Evolutionary conservation across 345 rosid species (phyloP).

Genomic region (Lenwebbia sp.): DNA sequence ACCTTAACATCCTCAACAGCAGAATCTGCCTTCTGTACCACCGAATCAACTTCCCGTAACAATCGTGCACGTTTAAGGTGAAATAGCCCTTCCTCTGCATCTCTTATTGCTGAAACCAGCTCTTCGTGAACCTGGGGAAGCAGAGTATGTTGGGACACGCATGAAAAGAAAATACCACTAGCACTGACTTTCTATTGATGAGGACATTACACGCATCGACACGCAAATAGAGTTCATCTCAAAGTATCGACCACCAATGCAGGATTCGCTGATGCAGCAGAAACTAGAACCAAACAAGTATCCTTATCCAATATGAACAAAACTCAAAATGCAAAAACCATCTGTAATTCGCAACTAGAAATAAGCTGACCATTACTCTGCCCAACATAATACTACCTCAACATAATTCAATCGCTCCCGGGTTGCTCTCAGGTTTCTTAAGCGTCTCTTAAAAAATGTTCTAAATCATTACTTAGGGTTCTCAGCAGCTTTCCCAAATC

Average conservation of each 20-base stretch:
- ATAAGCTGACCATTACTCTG: not conserved
- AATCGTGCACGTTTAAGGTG: conserved; percentile 67
- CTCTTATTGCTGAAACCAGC: conserved; percentile 55
- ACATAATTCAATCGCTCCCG: not conserved
- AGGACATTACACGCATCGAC: not conserved
- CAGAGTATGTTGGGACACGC: not conserved
- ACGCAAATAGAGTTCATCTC: not conserved
- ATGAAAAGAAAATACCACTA: not conserved
- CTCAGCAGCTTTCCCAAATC: not conserved
- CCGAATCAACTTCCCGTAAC: conserved; percentile 53
- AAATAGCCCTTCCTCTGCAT: conserved; percentile 71
- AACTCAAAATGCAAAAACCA: not conserved
- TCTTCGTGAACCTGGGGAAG: conserved; percentile 60
- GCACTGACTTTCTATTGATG: not conserved
- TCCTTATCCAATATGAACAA: not conserved
- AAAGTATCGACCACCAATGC: not conserved
- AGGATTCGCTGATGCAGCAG: not conserved
- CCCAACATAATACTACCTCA: not conserved
- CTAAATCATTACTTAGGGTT: not conserved
- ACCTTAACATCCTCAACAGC: conserved; percentile 27
- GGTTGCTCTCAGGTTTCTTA: not conserved
- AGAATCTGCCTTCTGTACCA: conserved; percentile 13
- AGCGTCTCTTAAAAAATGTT: not conserved
- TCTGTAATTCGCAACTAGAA: not conserved
- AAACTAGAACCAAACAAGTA: not conserved